phyloP scores from a whole-genome alignment of 2,329 filamentous ascomycete genomes.

The Colletotrichum caudatum region DNA sequence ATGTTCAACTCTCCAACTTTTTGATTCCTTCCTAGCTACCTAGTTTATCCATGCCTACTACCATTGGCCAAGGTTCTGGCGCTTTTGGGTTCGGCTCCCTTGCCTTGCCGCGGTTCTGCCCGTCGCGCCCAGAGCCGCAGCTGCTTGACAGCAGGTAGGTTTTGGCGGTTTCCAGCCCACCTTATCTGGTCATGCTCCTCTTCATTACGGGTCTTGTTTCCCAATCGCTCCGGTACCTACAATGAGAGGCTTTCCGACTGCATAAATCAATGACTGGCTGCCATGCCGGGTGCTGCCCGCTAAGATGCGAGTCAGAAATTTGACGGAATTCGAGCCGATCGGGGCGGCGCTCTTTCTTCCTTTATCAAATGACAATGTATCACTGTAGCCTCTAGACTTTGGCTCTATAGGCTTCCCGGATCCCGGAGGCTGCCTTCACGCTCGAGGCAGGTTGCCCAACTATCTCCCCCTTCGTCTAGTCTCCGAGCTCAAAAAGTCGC shows the following conservation, averaged over 20 bases:
- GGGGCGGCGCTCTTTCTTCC: not conserved
- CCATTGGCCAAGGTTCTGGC: conserved; percentile 8
- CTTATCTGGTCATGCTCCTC: not conserved
- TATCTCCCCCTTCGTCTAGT: not conserved
- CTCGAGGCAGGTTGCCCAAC: not conserved
- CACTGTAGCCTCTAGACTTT: not conserved
- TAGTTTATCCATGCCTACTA: not conserved
- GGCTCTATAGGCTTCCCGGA: too few species aligned
- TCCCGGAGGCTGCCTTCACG: too few species aligned
- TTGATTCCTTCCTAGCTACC: not conserved
- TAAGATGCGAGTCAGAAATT: not conserved
- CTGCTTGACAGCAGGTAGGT: conserved; percentile 21
- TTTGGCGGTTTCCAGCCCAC: conserved; percentile 15
- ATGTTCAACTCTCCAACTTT: conserved; percentile 2
- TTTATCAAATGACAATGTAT: not conserved
- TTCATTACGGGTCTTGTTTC: not conserved
- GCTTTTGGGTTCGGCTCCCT: conserved; percentile 8
- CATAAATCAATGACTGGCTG: not conserved
- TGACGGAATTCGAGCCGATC: conserved; percentile 11
- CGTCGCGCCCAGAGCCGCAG: conserved; percentile 28
- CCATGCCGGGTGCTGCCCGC: not conserved
- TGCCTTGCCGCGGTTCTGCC: conserved; percentile 15
- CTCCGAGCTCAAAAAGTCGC: not conserved
- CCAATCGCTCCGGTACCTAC: too few species aligned
- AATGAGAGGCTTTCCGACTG: not conserved